Base-by-base conservation (phyloP, 257 asterid genomes). In the Solanum commersonii region DNA sequence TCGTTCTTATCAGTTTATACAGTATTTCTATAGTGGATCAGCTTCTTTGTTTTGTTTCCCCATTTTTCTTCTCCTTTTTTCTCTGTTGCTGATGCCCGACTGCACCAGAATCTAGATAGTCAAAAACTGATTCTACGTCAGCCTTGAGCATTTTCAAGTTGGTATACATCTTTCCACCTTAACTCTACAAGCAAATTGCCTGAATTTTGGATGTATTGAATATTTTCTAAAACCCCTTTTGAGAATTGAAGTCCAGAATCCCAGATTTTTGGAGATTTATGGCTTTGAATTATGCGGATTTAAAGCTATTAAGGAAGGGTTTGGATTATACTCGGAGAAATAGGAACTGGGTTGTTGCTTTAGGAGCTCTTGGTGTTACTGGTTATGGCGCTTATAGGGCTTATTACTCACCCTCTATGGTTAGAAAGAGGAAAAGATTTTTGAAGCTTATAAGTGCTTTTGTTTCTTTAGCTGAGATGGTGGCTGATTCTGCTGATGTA, bases 401-500 rank as follows among this genome's bases (percentile, higher is more conserved):
- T 35, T 94, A 93, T 90, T 90, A 88, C 83, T 90, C 84, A 71
- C 98, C 97, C 63, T 91, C 91, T 81, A 90, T 95, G 56, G 94
- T 87, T 27, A 90, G 87, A 83, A 94, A 92, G 89, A 93, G 98
- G 92, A 86, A 90, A 49, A 92, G 89, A 44, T 72, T 93, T 73
- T 40, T 87, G 25, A 94, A 93, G 87, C 88, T 95, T 0, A 67
- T 92, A 0, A 86, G 87, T 31, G 89, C 96, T 20, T 73, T 95
- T 11, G 60, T 91, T 68, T 90, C 93, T 25, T 72, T 93, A 18
- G 93, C 94, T 74, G 94, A 93, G 84, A 89, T 91, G 94, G 87
- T 93, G 23, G 90, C 98, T 25, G 92, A 95, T 90, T 93, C 99
- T 22, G 92, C 98, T 34, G 95, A 93, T 34, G 91, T 93, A 14